Conservation (phyloP, 345 rosid species). For the Populus tremula region DNA sequence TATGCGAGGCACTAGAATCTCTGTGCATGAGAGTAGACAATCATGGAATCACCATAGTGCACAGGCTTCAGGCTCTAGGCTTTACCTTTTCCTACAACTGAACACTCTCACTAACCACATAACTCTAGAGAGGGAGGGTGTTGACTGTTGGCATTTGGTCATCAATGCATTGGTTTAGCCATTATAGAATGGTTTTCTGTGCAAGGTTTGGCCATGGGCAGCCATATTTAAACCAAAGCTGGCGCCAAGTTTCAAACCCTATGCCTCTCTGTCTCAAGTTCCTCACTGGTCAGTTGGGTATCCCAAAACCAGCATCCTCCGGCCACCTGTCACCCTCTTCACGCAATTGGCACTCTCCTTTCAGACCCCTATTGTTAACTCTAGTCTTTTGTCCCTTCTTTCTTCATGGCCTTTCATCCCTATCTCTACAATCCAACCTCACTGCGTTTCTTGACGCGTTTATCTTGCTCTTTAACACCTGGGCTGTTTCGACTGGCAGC, state of each 20-base stretch:
- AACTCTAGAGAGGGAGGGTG: not conserved
- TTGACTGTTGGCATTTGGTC: not conserved
- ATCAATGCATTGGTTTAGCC: not conserved
- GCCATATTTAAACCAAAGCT: constrained; percentile 37
- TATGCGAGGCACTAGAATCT: not conserved
- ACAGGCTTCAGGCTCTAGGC: not conserved
- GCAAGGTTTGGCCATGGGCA: not conserved
- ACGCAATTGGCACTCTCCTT: constrained; percentile 1
- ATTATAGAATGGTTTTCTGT: not conserved
- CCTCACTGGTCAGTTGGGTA: constrained; percentile 37
- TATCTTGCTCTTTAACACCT: constrained; percentile 35
- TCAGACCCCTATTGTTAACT: constrained; percentile 6
- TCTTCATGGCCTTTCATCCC: constrained; percentile 6
- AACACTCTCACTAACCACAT: not conserved
- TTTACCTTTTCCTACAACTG: not conserved
- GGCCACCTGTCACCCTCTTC: constrained; percentile 36
- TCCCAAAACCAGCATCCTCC: constrained; percentile 32
- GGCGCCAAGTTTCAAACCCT: constrained; percentile 31
- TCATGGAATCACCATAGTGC: not conserved
- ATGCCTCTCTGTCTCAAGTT: constrained; percentile 18
- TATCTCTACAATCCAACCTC: constrained; percentile 7
- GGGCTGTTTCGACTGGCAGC: constrained; percentile 26
- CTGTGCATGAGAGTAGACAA: not conserved
- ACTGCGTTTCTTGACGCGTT: constrained; percentile 32
- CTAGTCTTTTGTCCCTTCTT: not conserved